Evolutionary conservation across 805 yeast genomes (phyloP), one percentile per base, ranked within the genome.

Genomic region (Candida ponderosae): DNA sequence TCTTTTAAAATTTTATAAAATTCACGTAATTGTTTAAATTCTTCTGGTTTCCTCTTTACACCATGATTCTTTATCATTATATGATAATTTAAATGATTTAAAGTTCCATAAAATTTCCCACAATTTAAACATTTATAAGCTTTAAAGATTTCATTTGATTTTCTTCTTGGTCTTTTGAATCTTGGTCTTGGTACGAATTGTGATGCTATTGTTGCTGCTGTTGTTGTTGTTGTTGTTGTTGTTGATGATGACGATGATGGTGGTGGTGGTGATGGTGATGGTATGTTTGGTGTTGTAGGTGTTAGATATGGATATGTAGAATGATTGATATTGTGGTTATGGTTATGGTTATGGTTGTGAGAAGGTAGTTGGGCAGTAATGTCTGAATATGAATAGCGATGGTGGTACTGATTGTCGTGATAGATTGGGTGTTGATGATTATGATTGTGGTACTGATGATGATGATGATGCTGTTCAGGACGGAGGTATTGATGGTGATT

Each of bases 21-120:
- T 37, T 60, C 68, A 35, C 80, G 60, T 26, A 74, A 59, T 40
- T 68, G 70, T 45, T 65, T 63, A 50, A 76, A 75, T 50, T 76
- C 81, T 29, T 69, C 69, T 1, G 81, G 79, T 28, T 59, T 56
- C 27, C 81, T 60, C 50, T 72, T 74, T 16, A 60, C 54, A 9
- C 81, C 81, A 50, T 75, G 81, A 14, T 60, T 62, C 40, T 76
- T 79, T 43, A 70, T 60, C 2, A 62, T 47, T 28, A 75, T 70
- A 48, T 75, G 81, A 13, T 79, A 74, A 45, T 75, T 75, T 27
- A 75, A 55, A 50, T 75, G 81, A 49, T 76, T 75, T 30, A 75
- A 60, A 5, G 81, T 76, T 13, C 81, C 81, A 47, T 75, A 75
- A 8, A 73, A 70, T 54, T 76, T 76, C 7, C 60, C 54, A 41